Base-by-base conservation (phyloP, 2,329 filamentous ascomycete genomes). In the Rhytidhysteron rufulum region DNA sequence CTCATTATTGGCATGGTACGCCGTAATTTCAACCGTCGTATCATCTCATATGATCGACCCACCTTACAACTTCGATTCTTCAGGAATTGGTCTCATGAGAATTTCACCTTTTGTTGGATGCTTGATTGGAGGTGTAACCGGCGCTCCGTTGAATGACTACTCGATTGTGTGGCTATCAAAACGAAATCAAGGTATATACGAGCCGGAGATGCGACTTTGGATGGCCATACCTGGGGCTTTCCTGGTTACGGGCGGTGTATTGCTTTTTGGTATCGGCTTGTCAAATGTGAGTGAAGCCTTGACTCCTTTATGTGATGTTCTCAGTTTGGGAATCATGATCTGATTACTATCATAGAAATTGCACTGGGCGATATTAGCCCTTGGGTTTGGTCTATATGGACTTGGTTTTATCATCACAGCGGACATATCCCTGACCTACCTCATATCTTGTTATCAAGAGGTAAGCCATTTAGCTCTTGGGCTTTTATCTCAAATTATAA, bases 131-230 rank as follows among this genome's bases (percentile, higher is more conserved):
- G 50, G 54, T n/a, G 13, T 64, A 6, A 45, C 58, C 37, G 47
- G 45, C 11, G 69, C 66, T 2, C 60, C 55, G 5, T 20, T 70
- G 8, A 66, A 58, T 35, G 68, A 72, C 38, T 53, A 50, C 44
- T 57, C 53, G 15, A 65, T 68, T 25, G 16, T 71, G 1, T 57
- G 34, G 2, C 44, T 69, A 2, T 55, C 69, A 0, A 56, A 54
- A 19, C 49, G 63, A 7, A 68, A 68, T 34, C 49, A 51, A 1
- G 69, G 69, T 1, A 57, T 70, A 4, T 69, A 65, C 38, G 70
- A 74, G 34, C 71, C 70, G 0, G 69, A 74, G 42, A 68, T 68
- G 56, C 58, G 70, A 4, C 58, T 74, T 5, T 69, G 63, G 62
- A 42, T 68, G 21, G 55, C 62, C 39, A 48, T 67, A 34, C 51